Evolutionary conservation across 257 asterid species (phyloP).

Genomic region (Plantago major): DNA sequence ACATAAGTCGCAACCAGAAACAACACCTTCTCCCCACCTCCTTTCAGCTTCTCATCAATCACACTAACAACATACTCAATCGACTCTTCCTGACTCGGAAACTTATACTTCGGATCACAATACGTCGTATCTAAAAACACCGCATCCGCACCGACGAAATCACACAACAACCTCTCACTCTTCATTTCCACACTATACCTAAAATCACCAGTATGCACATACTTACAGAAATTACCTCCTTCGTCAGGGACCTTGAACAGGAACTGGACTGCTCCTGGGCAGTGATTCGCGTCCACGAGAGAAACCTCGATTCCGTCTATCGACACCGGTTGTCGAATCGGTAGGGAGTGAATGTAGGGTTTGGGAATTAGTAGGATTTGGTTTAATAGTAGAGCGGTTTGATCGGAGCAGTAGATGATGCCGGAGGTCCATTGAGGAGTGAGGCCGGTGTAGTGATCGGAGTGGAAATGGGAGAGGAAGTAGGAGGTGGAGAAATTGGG

Average conservation of each 20-base stretch:
- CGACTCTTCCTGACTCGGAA: conserved; percentile 85
- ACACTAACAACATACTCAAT: conserved; percentile 69
- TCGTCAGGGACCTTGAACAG: conserved; percentile 55
- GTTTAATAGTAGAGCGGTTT: conserved; percentile 64
- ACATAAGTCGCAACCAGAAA: conserved; percentile 88
- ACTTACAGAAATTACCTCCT: conserved; percentile 45
- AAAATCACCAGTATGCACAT: conserved; percentile 89
- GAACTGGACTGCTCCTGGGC: conserved; percentile 95
- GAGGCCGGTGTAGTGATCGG: conserved; percentile 89
- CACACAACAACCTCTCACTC: conserved; percentile 33
- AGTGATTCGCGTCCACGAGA: conserved; percentile 80
- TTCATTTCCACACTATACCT: conserved; percentile 69
- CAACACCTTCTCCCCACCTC: conserved; percentile 45
- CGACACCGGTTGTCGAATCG: conserved; percentile 35
- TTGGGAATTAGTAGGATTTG: conserved; percentile 54
- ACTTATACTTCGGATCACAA: conserved; percentile 77
- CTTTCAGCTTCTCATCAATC: conserved; percentile 37
- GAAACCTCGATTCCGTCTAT: conserved; percentile 65
- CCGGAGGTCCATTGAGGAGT: conserved; percentile 71
- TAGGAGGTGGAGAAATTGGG: conserved; percentile 62
- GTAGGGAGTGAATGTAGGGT: conserved; percentile 44
- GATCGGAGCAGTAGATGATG: conserved; percentile 63
- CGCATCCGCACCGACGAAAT: conserved; percentile 73
- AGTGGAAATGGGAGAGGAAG: conserved; percentile 94
- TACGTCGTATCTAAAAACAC: conserved; percentile 84